Percentiles rank a stretch among this genome's conserved stretches.
Conservation (phyloP, 352 stramenopile species). For the Pythium phragmiticola region DNA sequence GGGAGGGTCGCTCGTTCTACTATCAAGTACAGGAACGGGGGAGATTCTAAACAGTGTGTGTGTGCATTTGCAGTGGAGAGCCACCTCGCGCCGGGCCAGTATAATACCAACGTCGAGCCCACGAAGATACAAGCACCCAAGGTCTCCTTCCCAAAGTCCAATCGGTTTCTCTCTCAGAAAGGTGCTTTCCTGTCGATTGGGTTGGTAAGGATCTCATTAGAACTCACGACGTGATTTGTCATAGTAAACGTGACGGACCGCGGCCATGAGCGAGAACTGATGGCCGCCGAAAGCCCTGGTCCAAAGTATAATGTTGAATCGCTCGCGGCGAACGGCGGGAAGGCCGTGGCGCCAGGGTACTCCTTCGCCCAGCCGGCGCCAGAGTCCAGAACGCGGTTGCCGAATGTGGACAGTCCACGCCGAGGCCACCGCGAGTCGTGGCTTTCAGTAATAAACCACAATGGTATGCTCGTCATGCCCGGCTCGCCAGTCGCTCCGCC, state of each 20-base stretch:
- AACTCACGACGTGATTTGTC: neutral
- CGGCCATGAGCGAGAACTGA: constrained; percentile 71
- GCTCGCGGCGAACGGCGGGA: constrained; percentile 53
- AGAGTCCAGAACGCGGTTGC: constrained; percentile 50
- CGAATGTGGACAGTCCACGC: constrained; percentile 50
- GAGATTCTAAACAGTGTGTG: neutral
- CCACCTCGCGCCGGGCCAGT: constrained; percentile 60
- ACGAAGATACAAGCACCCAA: constrained; percentile 63
- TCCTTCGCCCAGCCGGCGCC: constrained; percentile 63
- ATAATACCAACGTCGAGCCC: constrained; percentile 64
- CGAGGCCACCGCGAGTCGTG: constrained; percentile 74
- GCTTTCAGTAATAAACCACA: constrained; percentile 80
- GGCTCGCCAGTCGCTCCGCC: constrained; percentile 32
- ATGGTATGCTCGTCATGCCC: constrained; percentile 77
- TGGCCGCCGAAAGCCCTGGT: constrained; percentile 70
- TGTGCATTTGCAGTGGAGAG: constrained; percentile 37
- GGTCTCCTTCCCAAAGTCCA: constrained; percentile 77
- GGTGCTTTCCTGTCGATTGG: constrained; percentile 28
- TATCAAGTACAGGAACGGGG: neutral
- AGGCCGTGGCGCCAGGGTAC: constrained; percentile 45
- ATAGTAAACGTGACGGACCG: constrained; percentile 65
- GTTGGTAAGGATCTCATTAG: neutral
- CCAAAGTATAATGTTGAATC: constrained; percentile 82
- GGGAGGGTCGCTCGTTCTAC: neutral
- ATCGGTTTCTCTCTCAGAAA: constrained; percentile 81